phyloP scores from a whole-genome alignment of 371 early-diverging fungal genomes.

The Funneliformis caledonium region DNA sequence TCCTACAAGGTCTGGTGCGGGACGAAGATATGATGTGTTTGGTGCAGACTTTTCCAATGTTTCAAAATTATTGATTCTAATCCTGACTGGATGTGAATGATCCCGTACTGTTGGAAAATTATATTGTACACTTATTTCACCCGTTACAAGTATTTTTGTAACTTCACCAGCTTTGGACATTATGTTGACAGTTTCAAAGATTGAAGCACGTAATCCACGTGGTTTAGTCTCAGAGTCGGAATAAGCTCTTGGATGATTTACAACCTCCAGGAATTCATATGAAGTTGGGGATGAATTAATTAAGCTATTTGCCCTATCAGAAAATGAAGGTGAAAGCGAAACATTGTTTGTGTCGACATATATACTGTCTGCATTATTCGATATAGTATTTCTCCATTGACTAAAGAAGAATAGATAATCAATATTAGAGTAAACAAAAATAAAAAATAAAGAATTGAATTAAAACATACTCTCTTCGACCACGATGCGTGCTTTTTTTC shows the following conservation, averaged over 20 bases:
- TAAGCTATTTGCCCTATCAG: background rate
- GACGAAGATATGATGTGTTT: constrained; percentile 27
- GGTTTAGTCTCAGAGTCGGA: background rate
- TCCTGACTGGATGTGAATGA: background rate
- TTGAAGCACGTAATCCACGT: constrained; percentile 24
- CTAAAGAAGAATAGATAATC: background rate
- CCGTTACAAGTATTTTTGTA: constrained; percentile 35
- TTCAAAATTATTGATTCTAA: constrained; percentile 28
- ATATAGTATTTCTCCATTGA: background rate
- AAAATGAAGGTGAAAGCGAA: background rate
- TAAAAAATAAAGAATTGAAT: background rate
- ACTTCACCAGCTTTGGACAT: constrained; percentile 30
- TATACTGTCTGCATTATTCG: background rate
- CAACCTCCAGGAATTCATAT: background rate
- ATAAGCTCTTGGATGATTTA: background rate
- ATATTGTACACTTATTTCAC: constrained; percentile 29
- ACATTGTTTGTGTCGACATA: background rate
- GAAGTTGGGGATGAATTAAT: constrained; percentile 5
- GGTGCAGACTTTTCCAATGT: constrained; percentile 35
- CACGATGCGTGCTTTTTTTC: constrained; percentile 13
- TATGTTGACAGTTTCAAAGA: constrained; percentile 28
- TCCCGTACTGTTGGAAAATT: constrained; percentile 2
- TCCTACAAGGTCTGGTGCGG: background rate
- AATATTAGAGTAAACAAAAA: background rate
- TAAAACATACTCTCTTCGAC: constrained; percentile 29